These are phyloP conservation scores for Elsinoe australis DNA, from an alignment of 2,329 filamentous ascomycete genomes.

Conservation along the genomic window DNA sequence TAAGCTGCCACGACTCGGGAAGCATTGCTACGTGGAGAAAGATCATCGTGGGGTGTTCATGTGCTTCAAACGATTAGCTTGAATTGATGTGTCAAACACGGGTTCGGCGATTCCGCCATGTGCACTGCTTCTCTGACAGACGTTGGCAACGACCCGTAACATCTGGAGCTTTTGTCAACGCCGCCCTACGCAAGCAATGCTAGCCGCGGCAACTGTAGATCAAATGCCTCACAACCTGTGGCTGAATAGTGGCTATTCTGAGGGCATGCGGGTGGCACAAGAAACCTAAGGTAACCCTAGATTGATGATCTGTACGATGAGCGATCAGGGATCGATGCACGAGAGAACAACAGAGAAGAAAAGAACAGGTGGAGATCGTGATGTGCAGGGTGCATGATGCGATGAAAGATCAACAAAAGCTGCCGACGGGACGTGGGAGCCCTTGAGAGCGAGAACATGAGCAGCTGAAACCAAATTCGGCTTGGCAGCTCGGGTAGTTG, in stretches of 20 bases:
- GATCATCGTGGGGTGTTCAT: too few relatives aligned
- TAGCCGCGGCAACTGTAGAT: too few relatives aligned
- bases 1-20: constrained; percentile 1
- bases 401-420: constrained; percentile 2
- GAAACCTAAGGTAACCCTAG: neutral
- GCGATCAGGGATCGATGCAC: constrained; percentile 7
- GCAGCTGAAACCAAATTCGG: constrained; percentile 6
- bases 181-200: neutral
- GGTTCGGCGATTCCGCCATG: neutral
- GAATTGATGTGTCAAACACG: too few relatives aligned
- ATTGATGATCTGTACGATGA: constrained; percentile 7
- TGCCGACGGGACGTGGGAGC: too few relatives aligned
- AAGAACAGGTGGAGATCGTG: constrained; percentile 9
- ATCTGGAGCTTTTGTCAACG: constrained; percentile 4
- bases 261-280: too few relatives aligned
- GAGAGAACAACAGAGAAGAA: neutral
- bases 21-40: constrained; percentile 8
- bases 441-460: too few relatives aligned
- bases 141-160: constrained; percentile 6
- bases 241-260: too few relatives aligned
- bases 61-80: too few relatives aligned
- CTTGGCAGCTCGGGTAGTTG: neutral
- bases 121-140: constrained; percentile 4
- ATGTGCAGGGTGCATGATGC: constrained; percentile 13
- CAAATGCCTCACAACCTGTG: too few relatives aligned